Conservation (phyloP, 805 yeast genomes). For the Tetrapisispora phaffii region DNA sequence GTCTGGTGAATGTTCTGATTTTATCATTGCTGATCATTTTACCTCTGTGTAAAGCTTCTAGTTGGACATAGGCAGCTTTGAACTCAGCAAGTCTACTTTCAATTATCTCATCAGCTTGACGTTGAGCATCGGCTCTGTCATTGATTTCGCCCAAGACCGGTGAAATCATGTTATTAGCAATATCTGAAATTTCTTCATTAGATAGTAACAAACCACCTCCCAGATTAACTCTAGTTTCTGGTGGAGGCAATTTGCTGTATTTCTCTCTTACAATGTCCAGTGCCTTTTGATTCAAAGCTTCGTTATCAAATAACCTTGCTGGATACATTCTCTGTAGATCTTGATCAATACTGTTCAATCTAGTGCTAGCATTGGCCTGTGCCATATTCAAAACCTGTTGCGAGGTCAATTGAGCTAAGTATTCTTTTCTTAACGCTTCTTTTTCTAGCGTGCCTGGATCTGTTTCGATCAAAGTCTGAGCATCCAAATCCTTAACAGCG, state of each 20-base stretch:
- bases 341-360: conserved; percentile 36
- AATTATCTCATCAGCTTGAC: conserved; percentile 43
- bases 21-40: conserved; percentile 34
- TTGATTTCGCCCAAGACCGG: conserved; percentile 75
- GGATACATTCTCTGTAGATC: conserved; percentile 5
- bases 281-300: conserved; percentile 61
- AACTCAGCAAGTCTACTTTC: conserved; percentile 31
- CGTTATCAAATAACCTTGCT: conserved; percentile 29
- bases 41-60: conserved; percentile 33
- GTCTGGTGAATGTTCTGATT: conserved; percentile 33
- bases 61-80: conserved; percentile 32
- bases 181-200: conserved; percentile 61
- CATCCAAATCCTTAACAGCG: conserved; percentile 31
- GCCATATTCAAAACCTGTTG: conserved; percentile 42
- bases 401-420: conserved; percentile 25
- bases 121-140: conserved; percentile 59
- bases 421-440: conserved; percentile 15
- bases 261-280: conserved; percentile 65
- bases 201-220: conserved; percentile 85
- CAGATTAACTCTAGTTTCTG: conserved; percentile 49
- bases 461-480: conserved; percentile 21
- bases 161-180: conserved; percentile 70
- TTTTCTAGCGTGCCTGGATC: conserved; percentile 3
- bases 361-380: conserved; percentile 39
- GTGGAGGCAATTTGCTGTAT: conserved; percentile 33